A percentile compares a stretch with the other conserved stretches of the same genome.
Conservation (phyloP, 75 land plant genomes). For the Selaginella moellendorffii region DNA sequence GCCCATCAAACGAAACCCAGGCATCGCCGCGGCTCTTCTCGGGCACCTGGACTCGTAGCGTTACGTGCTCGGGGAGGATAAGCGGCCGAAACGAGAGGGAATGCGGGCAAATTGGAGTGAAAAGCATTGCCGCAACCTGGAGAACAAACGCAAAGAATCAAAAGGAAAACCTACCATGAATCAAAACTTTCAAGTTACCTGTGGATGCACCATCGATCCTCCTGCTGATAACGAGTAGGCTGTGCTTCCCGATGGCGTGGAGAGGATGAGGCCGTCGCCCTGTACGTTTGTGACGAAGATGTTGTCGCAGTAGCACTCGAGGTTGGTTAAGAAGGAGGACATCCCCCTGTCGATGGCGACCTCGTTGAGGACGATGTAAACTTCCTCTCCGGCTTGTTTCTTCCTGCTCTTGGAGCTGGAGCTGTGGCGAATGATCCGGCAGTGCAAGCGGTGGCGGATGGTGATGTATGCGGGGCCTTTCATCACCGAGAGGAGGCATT, state of each 20-base stretch:
- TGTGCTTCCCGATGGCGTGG: conserved; percentile 99
- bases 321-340: conserved; percentile 66
- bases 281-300: conserved; percentile 84
- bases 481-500: conserved; percentile 46
- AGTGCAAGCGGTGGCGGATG: conserved; percentile 67
- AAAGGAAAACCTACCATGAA: not conserved
- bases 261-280: conserved; percentile 88
- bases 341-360: conserved; percentile 92
- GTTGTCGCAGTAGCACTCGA: conserved; percentile 87
- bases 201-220: conserved; percentile 98
- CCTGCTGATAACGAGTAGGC: conserved; percentile 98
- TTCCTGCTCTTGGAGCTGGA: conserved; percentile 25
- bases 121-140: conserved; percentile 94
- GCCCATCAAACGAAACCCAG: conserved; percentile 96
- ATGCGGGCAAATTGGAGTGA: conserved; percentile 98
- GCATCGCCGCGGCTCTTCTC: conserved; percentile 76
- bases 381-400: conserved; percentile 26
- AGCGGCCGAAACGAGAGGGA: conserved; percentile 90
- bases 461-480: conserved; percentile 77
- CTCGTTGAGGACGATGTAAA: conserved; percentile 82
- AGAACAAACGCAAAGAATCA: not conserved
- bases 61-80: conserved; percentile 83
- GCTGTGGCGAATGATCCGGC: conserved; percentile 50
- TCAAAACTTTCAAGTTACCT: conserved; percentile 31
- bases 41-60: conserved; percentile 66